Percentiles rank a stretch among this genome's conserved stretches.
Evolutionary conservation across 305 asterid genomes (phyloP).

Genomic region (Rubia balearica): DNA sequence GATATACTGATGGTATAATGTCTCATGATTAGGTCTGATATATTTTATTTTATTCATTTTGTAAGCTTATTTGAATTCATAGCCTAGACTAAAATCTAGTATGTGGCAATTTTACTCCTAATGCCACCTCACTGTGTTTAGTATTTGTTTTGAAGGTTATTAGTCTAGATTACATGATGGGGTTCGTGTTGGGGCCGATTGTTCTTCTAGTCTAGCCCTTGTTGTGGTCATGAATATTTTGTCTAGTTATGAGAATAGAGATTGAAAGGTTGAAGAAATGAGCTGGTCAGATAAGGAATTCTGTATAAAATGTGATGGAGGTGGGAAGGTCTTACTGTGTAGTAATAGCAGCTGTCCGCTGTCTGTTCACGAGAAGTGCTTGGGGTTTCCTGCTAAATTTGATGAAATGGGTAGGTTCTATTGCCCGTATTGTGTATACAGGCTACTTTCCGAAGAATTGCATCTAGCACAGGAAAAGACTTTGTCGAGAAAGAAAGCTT

Average conservation of each 20-base stretch:
- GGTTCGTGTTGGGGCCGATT: neutral
- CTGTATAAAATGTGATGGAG: slow-evolving; percentile 65
- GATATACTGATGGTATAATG: slow-evolving; percentile 3
- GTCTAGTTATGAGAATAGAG: slow-evolving; percentile 6
- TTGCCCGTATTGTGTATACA: slow-evolving; percentile 71
- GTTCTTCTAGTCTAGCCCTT: neutral
- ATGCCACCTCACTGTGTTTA: neutral
- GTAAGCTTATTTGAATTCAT: neutral
- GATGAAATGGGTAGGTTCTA: slow-evolving; percentile 48
- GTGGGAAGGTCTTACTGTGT: slow-evolving; percentile 56
- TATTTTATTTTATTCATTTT: neutral
- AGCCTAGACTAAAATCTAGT: neutral
- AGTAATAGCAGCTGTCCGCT: slow-evolving; percentile 53
- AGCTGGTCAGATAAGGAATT: slow-evolving; percentile 31
- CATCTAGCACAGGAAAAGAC: slow-evolving; percentile 47
- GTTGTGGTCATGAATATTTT: neutral
- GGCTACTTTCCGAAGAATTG: slow-evolving; percentile 38
- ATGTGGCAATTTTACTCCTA: neutral
- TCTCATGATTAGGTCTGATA: neutral
- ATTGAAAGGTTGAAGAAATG: slow-evolving; percentile 31
- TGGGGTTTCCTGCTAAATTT: slow-evolving; percentile 45
- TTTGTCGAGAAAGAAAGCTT: slow-evolving; percentile 47
- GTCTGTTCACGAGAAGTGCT: slow-evolving; percentile 52
- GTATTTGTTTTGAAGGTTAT: neutral
- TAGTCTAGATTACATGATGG: neutral